Conservation (phyloP, 1,284 basidiomycete species). For the Anthracocystis walkeri region DNA sequence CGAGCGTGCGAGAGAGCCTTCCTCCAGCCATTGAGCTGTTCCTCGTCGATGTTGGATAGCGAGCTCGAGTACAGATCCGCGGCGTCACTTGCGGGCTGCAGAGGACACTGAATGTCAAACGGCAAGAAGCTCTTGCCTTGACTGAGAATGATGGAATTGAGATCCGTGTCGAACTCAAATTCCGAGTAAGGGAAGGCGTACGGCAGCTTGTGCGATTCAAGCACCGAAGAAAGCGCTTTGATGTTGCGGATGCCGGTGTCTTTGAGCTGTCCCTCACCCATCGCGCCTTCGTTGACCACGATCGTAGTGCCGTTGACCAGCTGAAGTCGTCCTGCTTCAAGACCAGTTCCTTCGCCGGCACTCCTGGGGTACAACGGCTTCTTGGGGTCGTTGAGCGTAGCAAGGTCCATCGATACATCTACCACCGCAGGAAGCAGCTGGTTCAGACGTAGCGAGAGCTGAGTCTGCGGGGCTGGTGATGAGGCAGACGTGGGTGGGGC, state of each 20-base stretch:
- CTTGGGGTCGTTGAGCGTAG: constrained; percentile 73
- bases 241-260: constrained; percentile 80
- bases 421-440: constrained; percentile 74
- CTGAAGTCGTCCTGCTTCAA: constrained; percentile 81
- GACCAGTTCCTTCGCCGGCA: constrained; percentile 77
- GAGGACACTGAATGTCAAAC: constrained; percentile 61
- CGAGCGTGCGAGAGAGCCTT: constrained; percentile 33
- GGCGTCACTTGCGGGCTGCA: constrained; percentile 10
- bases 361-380: constrained; percentile 72
- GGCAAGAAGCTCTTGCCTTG: constrained; percentile 74
- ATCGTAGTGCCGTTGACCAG: constrained; percentile 77
- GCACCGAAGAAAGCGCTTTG: constrained; percentile 77
- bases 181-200: constrained; percentile 83
- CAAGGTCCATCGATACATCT: constrained; percentile 71
- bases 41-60: constrained; percentile 19
- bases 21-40: constrained; percentile 30
- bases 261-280: constrained; percentile 77
- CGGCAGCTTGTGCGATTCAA: constrained; percentile 78
- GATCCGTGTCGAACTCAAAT: constrained; percentile 81
- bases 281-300: constrained; percentile 77
- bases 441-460: constrained; percentile 73
- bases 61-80: constrained; percentile 13
- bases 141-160: constrained; percentile 77
- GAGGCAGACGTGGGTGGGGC: constrained; percentile 67
- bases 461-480: constrained; percentile 74